A percentile compares a stretch with the other conserved stretches of the same genome.
phyloP scores from a whole-genome alignment of 306 rosid genomes.

The Begonia masoniana region DNA sequence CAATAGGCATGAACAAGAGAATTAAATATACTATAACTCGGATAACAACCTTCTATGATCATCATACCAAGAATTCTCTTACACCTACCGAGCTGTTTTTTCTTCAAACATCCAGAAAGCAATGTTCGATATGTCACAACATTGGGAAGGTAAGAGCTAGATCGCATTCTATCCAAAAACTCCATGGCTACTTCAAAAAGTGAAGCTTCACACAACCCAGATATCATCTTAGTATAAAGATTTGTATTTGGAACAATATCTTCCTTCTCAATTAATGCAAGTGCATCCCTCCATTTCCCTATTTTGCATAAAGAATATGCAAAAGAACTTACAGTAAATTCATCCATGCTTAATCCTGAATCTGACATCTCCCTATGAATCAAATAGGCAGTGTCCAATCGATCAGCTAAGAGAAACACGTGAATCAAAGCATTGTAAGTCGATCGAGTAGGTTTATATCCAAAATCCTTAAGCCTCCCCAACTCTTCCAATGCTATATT shows the following conservation, averaged over 20 bases:
- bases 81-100: conserved; percentile 62
- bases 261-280: conserved; percentile 44
- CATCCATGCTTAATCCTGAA: conserved; percentile 57
- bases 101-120: conserved; percentile 64
- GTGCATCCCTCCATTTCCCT: conserved; percentile 54
- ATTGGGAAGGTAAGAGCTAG: conserved; percentile 65
- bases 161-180: conserved; percentile 52
- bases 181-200: conserved; percentile 74
- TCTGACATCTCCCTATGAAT: conserved; percentile 61
- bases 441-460: conserved; percentile 43
- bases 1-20: conserved; percentile 73
- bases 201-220: conserved; percentile 74
- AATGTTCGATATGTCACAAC: conserved; percentile 47
- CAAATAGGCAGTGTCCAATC: conserved; percentile 56
- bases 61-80: conserved; percentile 80
- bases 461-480: conserved; percentile 80
- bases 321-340: conserved; percentile 42
- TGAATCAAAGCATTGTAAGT: conserved; percentile 67
- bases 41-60: conserved; percentile 78
- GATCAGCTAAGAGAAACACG: conserved; percentile 53
- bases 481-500: conserved; percentile 69
- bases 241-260: conserved; percentile 41
- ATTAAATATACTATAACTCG: conserved; percentile 54
- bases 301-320: conserved; percentile 47
- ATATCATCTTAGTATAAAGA: conserved; percentile 63